phyloP scores from a whole-genome alignment of 164 flowering plant genomes.

The Brasenia schreberi region DNA sequence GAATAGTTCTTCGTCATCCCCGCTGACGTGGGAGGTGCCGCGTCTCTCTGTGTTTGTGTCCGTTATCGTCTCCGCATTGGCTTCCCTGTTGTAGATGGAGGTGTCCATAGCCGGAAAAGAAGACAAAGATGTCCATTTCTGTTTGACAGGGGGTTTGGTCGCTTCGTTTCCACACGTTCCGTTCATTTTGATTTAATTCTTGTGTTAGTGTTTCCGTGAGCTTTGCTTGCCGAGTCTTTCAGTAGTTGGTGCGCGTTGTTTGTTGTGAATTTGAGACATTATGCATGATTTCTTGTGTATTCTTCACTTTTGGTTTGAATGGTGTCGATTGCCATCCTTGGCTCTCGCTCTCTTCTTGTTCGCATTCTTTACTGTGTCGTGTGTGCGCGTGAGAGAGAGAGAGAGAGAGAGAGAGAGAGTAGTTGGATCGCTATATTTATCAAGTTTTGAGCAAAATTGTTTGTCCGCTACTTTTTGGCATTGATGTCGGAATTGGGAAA shows the following conservation, averaged over 20 bases:
- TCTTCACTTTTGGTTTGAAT: not conserved
- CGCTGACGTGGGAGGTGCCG: not conserved
- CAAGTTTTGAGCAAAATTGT: too few species aligned
- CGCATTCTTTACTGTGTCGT: too few species aligned
- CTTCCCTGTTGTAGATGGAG: not conserved
- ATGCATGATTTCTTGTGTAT: not conserved
- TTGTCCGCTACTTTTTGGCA: too few species aligned
- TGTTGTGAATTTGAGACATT: not conserved
- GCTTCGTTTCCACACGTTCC: not conserved
- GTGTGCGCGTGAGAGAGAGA: too few species aligned
- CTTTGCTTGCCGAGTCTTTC: not conserved
- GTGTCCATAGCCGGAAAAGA: not conserved
- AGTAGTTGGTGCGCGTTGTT: not conserved
- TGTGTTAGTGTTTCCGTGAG: not conserved
- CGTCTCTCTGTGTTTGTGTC: not conserved
- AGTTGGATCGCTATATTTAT: too few species aligned
- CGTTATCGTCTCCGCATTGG: not conserved
- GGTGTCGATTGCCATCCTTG: too few species aligned
- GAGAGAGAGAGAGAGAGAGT: too few species aligned
- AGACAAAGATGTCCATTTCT: slow-evolving; percentile 8
- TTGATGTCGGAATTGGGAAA: too few species aligned
- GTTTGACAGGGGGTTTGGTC: not conserved
- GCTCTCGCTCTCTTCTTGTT: too few species aligned
- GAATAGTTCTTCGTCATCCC: not conserved
- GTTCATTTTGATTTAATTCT: slow-evolving; percentile 7